Conservation (phyloP, 257 asterid genomes). For the Marsdenia floribunda region DNA sequence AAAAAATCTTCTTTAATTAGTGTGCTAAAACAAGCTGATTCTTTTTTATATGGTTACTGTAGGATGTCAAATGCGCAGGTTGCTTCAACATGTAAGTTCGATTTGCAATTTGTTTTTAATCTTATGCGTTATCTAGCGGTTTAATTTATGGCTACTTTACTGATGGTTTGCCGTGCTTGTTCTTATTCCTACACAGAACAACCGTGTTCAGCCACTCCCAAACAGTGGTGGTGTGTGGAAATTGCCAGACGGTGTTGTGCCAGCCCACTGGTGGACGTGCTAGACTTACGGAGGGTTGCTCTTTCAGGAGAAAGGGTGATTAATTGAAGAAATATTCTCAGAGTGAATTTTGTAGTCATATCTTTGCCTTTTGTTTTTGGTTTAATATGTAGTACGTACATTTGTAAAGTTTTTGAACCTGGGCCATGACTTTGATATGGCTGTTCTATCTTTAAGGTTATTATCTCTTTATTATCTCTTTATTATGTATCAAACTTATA, state of each 20-base stretch:
- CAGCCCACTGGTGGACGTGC: slow-evolving; percentile 70
- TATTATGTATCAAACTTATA: too few relatives aligned
- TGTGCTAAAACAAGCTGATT: background rate
- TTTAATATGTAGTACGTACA: slow-evolving; percentile 9
- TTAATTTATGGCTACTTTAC: background rate
- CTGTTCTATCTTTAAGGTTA: background rate
- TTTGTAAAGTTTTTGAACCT: background rate
- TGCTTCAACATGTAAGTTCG: slow-evolving; percentile 61
- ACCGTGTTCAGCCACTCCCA: slow-evolving; percentile 53
- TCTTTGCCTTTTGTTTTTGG: background rate
- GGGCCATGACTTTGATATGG: background rate
- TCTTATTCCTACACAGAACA: slow-evolving; percentile 30
- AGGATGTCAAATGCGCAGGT: slow-evolving; percentile 65
- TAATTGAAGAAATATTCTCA: slow-evolving; percentile 10
- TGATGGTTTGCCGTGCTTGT: background rate
- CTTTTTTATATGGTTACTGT: background rate
- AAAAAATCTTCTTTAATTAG: background rate
- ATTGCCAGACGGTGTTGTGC: slow-evolving; percentile 54
- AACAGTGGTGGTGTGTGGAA: slow-evolving; percentile 54
- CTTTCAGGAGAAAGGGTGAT: slow-evolving; percentile 73
- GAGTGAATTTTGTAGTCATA: slow-evolving; percentile 14
- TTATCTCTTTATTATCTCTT: too few relatives aligned
- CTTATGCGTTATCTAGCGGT: background rate
- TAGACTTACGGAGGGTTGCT: slow-evolving; percentile 69
- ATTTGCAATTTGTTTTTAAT: too few relatives aligned